Base-by-base conservation (phyloP, 805 yeast genomes). In the Allodekkera sacchari region DNA sequence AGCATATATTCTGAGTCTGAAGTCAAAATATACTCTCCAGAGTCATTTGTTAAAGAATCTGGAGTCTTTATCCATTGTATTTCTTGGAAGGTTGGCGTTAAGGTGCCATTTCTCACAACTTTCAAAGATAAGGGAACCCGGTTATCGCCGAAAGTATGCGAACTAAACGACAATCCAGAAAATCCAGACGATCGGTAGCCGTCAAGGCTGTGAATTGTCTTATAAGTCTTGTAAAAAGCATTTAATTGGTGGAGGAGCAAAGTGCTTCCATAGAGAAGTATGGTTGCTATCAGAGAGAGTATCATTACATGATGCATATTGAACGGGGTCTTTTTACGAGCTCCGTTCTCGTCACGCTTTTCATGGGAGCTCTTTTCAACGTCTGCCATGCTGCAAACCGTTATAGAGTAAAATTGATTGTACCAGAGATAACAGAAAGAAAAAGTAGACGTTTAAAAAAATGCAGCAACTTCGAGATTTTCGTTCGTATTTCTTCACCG, bases 61-160 rank as follows among this genome's bases (percentile, higher is more conserved):
- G 74, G 72, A 1, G 65, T 56, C 33, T 47, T 48, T 27, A 83
- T 71, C 95, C 95, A 84, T 51, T 81, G 89, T 20, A 84, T 61
- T 7, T 68, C 52, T 38, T 71, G 69, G 30, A 47, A 54, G 11
- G 59, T 53, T 0, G 92, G 79, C 0, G 49, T 38, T 43, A 81
- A 81, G 3, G 69, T 63, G 1, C 74, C 74, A 31, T 71, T 68
- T 41, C 89, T 65, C 3, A 65, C 57, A 25, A 61, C 58, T 2
- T 59, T 56, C 31, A 74, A 66, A 1, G 63, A 49, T 7, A 70
- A 29, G 6, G 60, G 58, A 6, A 34, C 32, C 26, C 49, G 53
- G 4, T 29, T 21, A 27, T 28, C 22, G 20, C 7, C 13, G 14
- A 7, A 7, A 7, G 12, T 7, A 8, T 15, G 20, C 23, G 25